A percentile compares a stretch with the other conserved stretches of the same genome.
phyloP scores from a whole-genome alignment of 2,329 filamentous ascomycete species.

The Aureobasidium sp. region DNA sequence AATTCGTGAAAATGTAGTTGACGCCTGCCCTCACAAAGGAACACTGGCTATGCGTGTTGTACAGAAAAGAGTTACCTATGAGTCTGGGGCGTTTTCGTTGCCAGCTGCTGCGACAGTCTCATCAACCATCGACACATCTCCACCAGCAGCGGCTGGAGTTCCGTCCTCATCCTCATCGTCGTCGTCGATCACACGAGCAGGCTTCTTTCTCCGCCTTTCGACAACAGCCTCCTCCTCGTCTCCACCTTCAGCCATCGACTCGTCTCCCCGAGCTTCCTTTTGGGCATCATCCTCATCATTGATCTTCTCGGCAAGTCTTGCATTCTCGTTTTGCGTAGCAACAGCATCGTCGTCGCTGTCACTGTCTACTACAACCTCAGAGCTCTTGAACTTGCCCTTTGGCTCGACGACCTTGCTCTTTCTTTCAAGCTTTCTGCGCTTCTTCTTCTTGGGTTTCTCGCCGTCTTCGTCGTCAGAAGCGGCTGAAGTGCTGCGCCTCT shows the following conservation, averaged over 20 bases:
- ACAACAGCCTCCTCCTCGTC: conserved; percentile 13
- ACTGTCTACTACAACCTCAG: conserved; percentile 72
- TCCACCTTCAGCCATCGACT: conserved; percentile 13
- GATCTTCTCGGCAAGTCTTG: conserved; percentile 14
- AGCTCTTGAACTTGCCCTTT: conserved; percentile 68
- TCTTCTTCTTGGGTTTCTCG: conserved; percentile 50
- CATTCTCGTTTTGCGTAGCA: conserved; percentile 18
- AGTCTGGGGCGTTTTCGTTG: conserved; percentile 11
- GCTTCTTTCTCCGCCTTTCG: conserved; percentile 21
- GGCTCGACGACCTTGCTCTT: conserved; percentile 34
- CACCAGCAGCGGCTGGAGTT: conserved; percentile 11
- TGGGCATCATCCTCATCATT: conserved; percentile 23
- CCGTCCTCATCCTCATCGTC: conserved; percentile 25
- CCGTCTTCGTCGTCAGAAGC: conserved; percentile 43
- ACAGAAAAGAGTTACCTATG: background rate
- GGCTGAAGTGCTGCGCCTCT: conserved; percentile 24
- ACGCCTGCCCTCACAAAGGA: background rate
- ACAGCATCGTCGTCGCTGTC: conserved; percentile 48
- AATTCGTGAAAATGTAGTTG: background rate
- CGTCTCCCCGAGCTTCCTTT: conserved; percentile 16
- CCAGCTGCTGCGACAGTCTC: conserved; percentile 9
- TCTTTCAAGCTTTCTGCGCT: conserved; percentile 52
- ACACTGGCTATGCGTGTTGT: background rate
- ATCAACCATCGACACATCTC: conserved; percentile 13
- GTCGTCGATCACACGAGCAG: conserved; percentile 22